Conservation (phyloP, 2,329 filamentous ascomycete species). For the Diaporthe helianthi region DNA sequence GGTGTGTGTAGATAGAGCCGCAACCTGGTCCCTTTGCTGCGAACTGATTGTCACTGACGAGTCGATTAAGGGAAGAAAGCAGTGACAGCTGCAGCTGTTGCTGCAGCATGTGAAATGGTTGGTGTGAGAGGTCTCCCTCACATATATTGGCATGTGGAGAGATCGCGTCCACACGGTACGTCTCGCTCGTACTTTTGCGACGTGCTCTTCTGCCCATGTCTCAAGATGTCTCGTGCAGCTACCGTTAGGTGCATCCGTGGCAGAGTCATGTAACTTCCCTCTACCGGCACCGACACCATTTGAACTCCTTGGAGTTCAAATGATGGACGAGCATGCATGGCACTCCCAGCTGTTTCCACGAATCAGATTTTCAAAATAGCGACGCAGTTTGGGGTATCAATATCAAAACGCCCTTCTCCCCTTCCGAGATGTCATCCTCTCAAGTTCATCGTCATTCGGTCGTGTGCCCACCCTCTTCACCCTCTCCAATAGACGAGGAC, state of each 20-base stretch:
- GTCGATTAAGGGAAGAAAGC: background rate
- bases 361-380: constrained; percentile 5
- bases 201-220: background rate
- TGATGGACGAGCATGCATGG: background rate
- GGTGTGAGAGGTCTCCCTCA: background rate
- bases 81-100: constrained; percentile 1
- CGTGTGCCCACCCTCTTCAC: background rate
- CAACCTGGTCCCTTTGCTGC: background rate
- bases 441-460: background rate
- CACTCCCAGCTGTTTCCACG: constrained; percentile 13
- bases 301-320: background rate
- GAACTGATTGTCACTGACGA: background rate
- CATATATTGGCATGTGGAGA: constrained; percentile 1
- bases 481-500: background rate
- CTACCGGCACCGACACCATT: background rate
- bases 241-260: constrained; percentile 9
- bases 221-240: background rate
- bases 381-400: constrained; percentile 28
- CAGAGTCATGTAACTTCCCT: background rate
- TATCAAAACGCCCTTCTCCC: background rate
- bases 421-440: background rate
- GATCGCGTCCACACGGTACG: background rate
- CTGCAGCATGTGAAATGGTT: background rate
- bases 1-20: background rate
- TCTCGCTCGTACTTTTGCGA: background rate